These are phyloP conservation scores for Nemania diffusa DNA, from an alignment of 2,329 filamentous ascomycete genomes.

Conservation along the genomic window DNA sequence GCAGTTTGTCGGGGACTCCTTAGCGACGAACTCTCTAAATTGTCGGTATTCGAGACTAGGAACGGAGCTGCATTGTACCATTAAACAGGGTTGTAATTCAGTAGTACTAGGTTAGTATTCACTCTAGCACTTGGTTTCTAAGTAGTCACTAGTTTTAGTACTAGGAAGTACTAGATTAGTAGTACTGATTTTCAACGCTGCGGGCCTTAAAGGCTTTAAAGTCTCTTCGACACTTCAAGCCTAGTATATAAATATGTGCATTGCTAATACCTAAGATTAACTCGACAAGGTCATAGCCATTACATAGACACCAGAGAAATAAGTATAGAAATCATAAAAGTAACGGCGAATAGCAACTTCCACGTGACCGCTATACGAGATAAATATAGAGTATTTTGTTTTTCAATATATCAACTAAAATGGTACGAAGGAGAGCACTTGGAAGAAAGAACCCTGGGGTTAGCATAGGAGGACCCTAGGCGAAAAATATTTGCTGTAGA, in stretches of 20 bases:
- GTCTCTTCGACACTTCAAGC: background rate
- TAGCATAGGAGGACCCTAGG: conserved; percentile 1
- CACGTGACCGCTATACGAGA: conserved; percentile 25
- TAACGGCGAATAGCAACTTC: conserved; percentile 24
- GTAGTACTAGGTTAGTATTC: no score
- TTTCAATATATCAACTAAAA: conserved; percentile 13
- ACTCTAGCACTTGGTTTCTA: no score
- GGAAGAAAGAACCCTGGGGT: conserved; percentile 4
- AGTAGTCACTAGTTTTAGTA: no score
- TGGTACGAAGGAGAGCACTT: background rate
- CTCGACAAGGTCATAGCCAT: conserved; percentile 11
- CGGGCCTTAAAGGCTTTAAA: no score
- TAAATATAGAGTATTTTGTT: conserved; percentile 32
- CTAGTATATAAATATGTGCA: conserved; percentile 9
- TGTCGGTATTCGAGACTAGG: conserved; percentile 42
- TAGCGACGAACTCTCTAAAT: conserved; percentile 31
- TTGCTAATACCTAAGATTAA: background rate
- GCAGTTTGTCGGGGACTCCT: conserved; percentile 23
- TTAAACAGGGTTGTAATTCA: no score
- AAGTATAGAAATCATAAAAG: conserved; percentile 22
- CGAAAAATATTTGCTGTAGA: conserved; percentile 7
- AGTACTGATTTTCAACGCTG: no score
- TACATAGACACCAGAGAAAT: conserved; percentile 2
- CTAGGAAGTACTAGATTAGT: no score
- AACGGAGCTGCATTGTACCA: conserved; percentile 45